These are phyloP conservation scores for Ananas comosus DNA, from an alignment of 176 grass and related monocot genomes.

Conservation along the genomic window DNA sequence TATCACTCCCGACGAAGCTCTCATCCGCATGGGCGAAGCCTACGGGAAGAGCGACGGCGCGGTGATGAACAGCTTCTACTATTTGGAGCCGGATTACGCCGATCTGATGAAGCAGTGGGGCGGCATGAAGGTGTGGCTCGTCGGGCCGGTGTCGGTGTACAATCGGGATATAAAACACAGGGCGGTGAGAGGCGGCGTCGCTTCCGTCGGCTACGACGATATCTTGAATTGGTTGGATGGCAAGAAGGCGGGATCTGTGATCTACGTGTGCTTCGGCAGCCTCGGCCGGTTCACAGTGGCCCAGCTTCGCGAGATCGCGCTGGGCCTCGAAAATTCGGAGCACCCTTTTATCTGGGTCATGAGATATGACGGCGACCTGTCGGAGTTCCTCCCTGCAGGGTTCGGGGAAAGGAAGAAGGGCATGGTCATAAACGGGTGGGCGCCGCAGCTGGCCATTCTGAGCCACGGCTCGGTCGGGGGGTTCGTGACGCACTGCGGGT, in stretches of 20 bases:
- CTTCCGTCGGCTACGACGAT: constrained; percentile 14
- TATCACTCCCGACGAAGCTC: background rate
- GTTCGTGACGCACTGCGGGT: constrained; percentile 43
- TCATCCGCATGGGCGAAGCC: background rate
- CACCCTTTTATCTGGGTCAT: constrained; percentile 50
- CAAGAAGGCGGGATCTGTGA: constrained; percentile 21
- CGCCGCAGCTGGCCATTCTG: constrained; percentile 25
- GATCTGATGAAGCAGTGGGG: constrained; percentile 11
- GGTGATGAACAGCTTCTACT: constrained; percentile 55
- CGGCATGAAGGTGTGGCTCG: constrained; percentile 29
- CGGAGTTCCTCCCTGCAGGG: constrained; percentile 1
- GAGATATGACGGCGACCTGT: background rate
- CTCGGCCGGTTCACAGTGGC: constrained; percentile 6
- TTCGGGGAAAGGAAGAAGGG: constrained; percentile 11
- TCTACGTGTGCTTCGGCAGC: constrained; percentile 61
- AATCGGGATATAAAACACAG: constrained; percentile 5
- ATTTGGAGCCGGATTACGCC: constrained; percentile 44
- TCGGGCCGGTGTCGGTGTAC: constrained; percentile 42
- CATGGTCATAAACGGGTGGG: constrained; percentile 29
- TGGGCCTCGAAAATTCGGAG: constrained; percentile 28
- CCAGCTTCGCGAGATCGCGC: constrained; percentile 44
- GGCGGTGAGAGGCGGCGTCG: background rate
- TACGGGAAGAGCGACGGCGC: constrained; percentile 28
- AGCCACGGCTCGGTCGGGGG: constrained; percentile 21
- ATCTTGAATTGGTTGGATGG: constrained; percentile 38